phyloP scores from a whole-genome alignment of 768 basidiomycete genomes.

The Agaricus sinodeliciosus region DNA sequence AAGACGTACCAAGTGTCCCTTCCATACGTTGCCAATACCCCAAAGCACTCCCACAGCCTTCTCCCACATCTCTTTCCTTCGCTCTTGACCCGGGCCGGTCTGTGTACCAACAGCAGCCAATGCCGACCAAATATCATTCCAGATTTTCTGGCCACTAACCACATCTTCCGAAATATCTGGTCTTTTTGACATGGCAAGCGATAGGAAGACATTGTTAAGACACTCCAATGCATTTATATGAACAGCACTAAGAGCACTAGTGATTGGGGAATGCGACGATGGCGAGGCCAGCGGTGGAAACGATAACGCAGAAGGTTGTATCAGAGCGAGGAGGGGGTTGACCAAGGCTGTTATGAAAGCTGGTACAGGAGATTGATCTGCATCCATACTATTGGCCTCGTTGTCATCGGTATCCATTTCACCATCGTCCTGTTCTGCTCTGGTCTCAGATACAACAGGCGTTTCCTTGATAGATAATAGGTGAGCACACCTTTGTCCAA shows the following conservation, averaged over 20 bases:
- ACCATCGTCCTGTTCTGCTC: conserved; percentile 16
- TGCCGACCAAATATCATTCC: conserved; percentile 61
- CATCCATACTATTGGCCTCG: conserved; percentile 36
- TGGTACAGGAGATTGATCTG: conserved; percentile 23
- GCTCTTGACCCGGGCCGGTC: conserved; percentile 56
- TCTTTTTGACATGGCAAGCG: conserved; percentile 48
- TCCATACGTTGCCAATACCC: conserved; percentile 79
- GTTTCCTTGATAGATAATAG: background rate
- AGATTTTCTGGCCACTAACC: conserved; percentile 46
- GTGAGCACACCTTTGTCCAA: conserved; percentile 21
- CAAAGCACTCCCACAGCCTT: conserved; percentile 78
- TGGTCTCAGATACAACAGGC: background rate
- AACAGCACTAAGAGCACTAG: conserved; percentile 75
- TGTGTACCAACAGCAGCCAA: conserved; percentile 55
- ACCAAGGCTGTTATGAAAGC: conserved; percentile 58
- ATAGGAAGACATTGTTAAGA: conserved; percentile 83
- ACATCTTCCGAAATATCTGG: conserved; percentile 35
- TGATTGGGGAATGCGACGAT: conserved; percentile 83
- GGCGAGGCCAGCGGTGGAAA: conserved; percentile 67
- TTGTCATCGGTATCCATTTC: conserved; percentile 38
- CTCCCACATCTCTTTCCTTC: conserved; percentile 71
- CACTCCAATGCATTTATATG: conserved; percentile 86
- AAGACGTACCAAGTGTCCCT: conserved; percentile 50
- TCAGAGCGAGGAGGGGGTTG: conserved; percentile 58
- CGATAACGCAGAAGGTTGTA: conserved; percentile 73